Evolutionary conservation across 1,284 basidiomycete species (phyloP).

Genomic region (Anthracocystis setariae): DNA sequence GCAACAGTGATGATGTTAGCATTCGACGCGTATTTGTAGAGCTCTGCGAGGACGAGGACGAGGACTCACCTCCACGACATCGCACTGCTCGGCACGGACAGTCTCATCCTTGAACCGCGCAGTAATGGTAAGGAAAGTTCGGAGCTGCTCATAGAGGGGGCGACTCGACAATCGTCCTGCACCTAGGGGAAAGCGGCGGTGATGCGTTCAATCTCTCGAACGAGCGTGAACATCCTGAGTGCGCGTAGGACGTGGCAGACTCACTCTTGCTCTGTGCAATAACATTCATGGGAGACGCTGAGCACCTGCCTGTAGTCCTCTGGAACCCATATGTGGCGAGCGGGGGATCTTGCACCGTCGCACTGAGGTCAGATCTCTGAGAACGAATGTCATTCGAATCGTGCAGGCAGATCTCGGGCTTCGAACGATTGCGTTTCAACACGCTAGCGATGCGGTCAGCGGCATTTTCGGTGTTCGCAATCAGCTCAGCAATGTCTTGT

Average conservation of each 20-base stretch:
- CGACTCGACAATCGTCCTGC: too few relatives aligned
- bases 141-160: too few relatives aligned
- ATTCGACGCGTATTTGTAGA: background rate
- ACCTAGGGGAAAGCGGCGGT: too few relatives aligned
- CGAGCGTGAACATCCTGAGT: too few relatives aligned
- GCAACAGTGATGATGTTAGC: background rate
- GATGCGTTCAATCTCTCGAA: too few relatives aligned
- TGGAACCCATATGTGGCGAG: background rate
- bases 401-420: background rate
- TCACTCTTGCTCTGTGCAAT: too few relatives aligned
- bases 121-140: background rate
- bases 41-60: background rate
- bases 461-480: conserved; percentile 7
- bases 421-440: conserved; percentile 4
- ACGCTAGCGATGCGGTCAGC: conserved; percentile 11
- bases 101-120: conserved; percentile 8
- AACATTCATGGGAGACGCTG: too few relatives aligned
- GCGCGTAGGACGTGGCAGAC: too few relatives aligned
- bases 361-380: conserved; percentile 5
- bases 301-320: background rate
- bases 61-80: conserved; percentile 16
- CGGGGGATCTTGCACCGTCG: conserved; percentile 4
- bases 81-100: conserved; percentile 2
- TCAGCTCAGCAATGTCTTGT: conserved; percentile 10
- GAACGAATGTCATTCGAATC: background rate